Conservation (phyloP, 179 eudicot species). For the Patellifolia procumbens region DNA sequence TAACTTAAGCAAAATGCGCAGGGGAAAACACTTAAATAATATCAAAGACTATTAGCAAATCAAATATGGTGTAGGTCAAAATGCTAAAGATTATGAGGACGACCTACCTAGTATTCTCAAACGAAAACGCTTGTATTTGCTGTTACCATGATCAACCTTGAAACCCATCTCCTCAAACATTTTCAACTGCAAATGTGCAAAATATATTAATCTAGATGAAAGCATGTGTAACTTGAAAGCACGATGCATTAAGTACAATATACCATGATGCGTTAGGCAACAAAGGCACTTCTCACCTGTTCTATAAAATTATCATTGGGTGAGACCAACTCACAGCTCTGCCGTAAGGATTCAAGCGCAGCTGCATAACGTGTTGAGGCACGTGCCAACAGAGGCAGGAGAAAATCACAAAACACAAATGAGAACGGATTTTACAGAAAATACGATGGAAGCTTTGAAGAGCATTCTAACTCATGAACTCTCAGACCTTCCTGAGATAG, state of each 20-base stretch:
- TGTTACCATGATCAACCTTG: conserved; percentile 75
- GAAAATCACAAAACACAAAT: conserved; percentile 24
- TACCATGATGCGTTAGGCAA: conserved; percentile 5
- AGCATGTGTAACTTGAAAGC: neutral
- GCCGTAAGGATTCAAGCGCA: conserved; percentile 76
- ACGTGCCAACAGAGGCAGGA: conserved; percentile 22
- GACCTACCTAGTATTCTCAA: conserved; percentile 65
- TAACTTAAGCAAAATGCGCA: neutral
- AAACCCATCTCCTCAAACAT: conserved; percentile 94
- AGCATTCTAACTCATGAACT: conserved; percentile 6
- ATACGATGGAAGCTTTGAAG: conserved; percentile 4
- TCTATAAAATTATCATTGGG: conserved; percentile 97
- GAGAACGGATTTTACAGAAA: conserved; percentile 8
- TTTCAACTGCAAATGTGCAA: conserved; percentile 62
- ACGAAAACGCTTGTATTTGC: conserved; percentile 88
- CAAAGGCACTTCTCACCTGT: conserved; percentile 58
- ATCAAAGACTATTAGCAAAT: neutral
- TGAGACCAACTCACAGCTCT: conserved; percentile 75
- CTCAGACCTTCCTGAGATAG: conserved; percentile 80
- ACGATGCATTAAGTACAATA: conserved; percentile 6
- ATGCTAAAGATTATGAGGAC: conserved; percentile 14
- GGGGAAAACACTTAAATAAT: neutral
- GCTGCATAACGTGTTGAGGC: conserved; percentile 43
- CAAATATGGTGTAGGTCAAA: neutral
- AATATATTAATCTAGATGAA: neutral